Percentiles rank a stretch among this genome's conserved stretches.
These are phyloP conservation scores for Serendipita indica DNA, from an alignment of 768 basidiomycete genomes.

Conservation along the genomic window DNA sequence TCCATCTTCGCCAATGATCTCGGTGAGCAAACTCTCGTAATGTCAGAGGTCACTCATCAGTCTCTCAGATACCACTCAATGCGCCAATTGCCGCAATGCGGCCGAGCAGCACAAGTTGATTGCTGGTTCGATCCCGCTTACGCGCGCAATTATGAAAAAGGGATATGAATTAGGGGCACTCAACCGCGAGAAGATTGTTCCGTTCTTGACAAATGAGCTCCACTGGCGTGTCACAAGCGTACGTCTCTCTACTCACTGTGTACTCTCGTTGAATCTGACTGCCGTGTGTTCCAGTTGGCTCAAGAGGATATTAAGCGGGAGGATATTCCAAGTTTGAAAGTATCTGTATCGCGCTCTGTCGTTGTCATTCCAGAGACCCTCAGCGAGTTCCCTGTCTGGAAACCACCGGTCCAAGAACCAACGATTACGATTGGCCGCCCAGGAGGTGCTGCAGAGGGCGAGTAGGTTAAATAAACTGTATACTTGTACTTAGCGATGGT, in stretches of 20 bases:
- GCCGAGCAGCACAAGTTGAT: conserved; percentile 10
- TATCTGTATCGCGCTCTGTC: conserved; percentile 5
- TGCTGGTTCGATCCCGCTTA: conserved; percentile 24
- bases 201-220: conserved; percentile 29
- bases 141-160: conserved; percentile 20
- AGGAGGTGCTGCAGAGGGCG: not conserved
- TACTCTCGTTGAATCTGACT: not conserved
- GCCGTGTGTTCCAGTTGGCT: not conserved
- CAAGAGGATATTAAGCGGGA: not conserved
- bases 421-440: not conserved
- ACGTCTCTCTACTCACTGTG: not conserved
- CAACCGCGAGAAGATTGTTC: conserved; percentile 17
- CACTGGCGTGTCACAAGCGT: conserved; percentile 32
- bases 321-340: conserved; percentile 11
- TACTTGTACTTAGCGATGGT: no score
- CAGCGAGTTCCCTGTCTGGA: conserved; percentile 1
- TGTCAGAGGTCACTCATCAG: not conserved
- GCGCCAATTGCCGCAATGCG: not conserved
- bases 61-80: not conserved
- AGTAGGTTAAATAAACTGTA: no score
- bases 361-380: not conserved
- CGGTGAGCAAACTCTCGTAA: not conserved
- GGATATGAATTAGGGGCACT: not conserved
- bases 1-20: conserved; percentile 28
- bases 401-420: not conserved